Base-by-base conservation (phyloP, 306 rosid species). In the Carpinus fangiana region DNA sequence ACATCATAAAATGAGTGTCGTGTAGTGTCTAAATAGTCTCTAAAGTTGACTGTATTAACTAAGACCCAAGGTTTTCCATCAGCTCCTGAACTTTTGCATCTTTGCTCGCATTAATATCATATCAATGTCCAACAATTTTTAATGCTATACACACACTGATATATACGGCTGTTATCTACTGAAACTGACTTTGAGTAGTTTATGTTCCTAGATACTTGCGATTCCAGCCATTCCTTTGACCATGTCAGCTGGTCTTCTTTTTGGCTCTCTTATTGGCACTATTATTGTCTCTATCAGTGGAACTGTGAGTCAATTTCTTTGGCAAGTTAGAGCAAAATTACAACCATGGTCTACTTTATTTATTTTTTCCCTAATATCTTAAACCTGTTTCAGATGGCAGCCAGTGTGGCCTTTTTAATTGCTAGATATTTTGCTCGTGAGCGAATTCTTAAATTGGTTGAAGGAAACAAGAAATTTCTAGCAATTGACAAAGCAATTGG, bases 361-460 rank as follows among this genome's bases (percentile, higher is more conserved):
- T 48, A n/a, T 72, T 67, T 28, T 28, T 47, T 45, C 3, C 34
- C 84, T 85, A 31, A 84, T 70, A 75, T 67, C 70, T 76, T 73
- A 67, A 48, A 21, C 72, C 74, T 41, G 17, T 83, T 90, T 59
- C 92, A 95, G 98, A 86, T 95, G 76, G 99, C 99, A 70, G 99
- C 99, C 6, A 90, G 98, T 81, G 82, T 86, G 89, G 96, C 99
- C 70, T 95, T 95, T 86, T 85, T 95, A 69, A 93, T 95, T 77
- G 97, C 99, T 68, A 89, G 99, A 87, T 95, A 95, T 83, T 95
- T 95, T 78, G 99, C 99, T 46, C 97, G 99, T 41, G 98, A 95
- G 81, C 92, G 99, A 2, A 93, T 95, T 87, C 90, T 93, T 73
- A 95, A 93, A 85, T 86, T 95, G 21, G 99, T 95, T 18, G 89